Conservation (phyloP, 2,329 filamentous ascomycete species). For the Penicillium sp. region DNA sequence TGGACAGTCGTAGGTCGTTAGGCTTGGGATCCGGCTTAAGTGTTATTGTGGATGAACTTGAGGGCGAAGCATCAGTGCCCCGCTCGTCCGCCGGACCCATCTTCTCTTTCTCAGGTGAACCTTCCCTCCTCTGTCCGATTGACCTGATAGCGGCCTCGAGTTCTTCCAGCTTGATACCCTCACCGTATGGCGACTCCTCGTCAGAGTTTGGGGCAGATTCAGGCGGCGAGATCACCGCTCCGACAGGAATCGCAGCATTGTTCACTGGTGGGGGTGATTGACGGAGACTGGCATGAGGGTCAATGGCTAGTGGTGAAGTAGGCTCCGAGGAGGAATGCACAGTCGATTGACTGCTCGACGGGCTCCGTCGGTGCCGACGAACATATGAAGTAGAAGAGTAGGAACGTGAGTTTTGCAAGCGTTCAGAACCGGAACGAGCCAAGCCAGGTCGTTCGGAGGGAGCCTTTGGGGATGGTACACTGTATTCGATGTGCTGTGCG, state of each 20-base stretch:
- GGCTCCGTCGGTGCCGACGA: constrained; percentile 56
- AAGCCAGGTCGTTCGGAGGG: constrained; percentile 19
- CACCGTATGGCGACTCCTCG: constrained; percentile 52
- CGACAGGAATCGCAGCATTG: constrained; percentile 70
- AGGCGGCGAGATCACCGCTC: constrained; percentile 83
- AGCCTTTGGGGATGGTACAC: constrained; percentile 38
- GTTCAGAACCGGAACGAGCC: constrained; percentile 26
- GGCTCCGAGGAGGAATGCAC: constrained; percentile 30
- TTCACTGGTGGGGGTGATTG: constrained; percentile 80
- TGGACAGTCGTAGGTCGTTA: constrained; percentile 44
- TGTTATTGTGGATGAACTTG: constrained; percentile 30
- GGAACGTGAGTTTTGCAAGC: constrained; percentile 51
- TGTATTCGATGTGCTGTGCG: constrained; percentile 48
- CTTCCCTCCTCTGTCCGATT: constrained; percentile 51
- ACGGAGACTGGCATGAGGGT: constrained; percentile 59
- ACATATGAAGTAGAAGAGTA: constrained; percentile 58
- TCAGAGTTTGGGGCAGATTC: constrained; percentile 78
- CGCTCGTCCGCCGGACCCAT: constrained; percentile 14
- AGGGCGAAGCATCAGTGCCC: constrained; percentile 9
- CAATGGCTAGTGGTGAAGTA: constrained; percentile 21
- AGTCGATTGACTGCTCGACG: constrained; percentile 44
- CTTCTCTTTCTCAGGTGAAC: constrained; percentile 31
- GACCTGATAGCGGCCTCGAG: constrained; percentile 77
- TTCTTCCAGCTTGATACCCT: constrained; percentile 53
- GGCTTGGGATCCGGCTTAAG: constrained; percentile 16